A percentile compares a stretch with the other conserved stretches of the same genome.
Conservation (phyloP, 2,329 filamentous ascomycete species). For the Lasiodiplodia citricola region DNA sequence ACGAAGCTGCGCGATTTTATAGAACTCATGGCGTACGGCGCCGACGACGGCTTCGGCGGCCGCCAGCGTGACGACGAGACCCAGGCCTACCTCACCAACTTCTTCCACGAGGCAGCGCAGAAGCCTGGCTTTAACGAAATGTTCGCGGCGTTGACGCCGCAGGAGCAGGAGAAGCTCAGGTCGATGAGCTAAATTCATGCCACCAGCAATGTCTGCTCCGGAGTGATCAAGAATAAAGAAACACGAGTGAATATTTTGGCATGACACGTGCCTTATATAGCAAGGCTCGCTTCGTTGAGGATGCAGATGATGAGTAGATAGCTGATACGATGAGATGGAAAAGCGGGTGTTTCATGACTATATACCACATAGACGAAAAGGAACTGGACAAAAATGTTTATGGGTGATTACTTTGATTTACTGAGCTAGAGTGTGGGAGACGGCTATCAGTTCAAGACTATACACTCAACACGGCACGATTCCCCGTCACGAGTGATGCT, state of each 20-base stretch:
- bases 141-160: constrained; percentile 59
- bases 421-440: background rate
- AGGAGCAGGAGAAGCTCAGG: constrained; percentile 60
- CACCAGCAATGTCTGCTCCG: background rate
- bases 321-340: background rate
- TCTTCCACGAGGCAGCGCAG: constrained; percentile 68
- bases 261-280: background rate
- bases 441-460: background rate
- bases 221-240: background rate
- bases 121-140: constrained; percentile 61
- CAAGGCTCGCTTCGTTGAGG: background rate
- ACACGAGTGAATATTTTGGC: background rate
- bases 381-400: constrained; percentile 14
- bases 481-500: background rate
- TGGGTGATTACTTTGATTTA: background rate
- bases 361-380: constrained; percentile 26
- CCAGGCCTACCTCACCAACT: constrained; percentile 80
- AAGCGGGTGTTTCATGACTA: constrained; percentile 5
- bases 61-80: constrained; percentile 88
- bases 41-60: constrained; percentile 54
- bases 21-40: constrained; percentile 79
- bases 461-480: background rate
- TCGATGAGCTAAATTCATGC: constrained; percentile 31
- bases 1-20: background rate
- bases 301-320: background rate